Evolutionary conservation across 176 grass and related monocot genomes (phyloP).

Genomic region (maize (Zea mays)): DNA sequence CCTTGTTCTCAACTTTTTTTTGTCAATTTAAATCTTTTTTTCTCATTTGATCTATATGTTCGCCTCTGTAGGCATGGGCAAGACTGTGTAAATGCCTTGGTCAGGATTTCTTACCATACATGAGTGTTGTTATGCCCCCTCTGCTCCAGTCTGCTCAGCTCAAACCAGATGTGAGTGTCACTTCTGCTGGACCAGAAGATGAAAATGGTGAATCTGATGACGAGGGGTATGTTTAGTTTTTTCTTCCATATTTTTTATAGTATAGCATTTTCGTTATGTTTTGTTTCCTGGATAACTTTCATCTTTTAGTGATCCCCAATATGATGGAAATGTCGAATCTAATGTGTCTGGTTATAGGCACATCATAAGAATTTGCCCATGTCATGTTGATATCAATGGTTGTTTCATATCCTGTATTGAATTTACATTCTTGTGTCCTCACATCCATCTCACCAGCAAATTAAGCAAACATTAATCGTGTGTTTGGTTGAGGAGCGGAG

Average conservation of each 20-base stretch:
- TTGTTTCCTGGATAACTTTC: conserved; percentile 18
- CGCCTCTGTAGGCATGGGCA: conserved; percentile 63
- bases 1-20: not conserved
- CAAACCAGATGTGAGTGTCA: conserved; percentile 80
- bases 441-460: conserved; percentile 16
- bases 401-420: conserved; percentile 9
- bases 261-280: conserved; percentile 15
- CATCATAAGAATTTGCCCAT: conserved; percentile 10
- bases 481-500: no score
- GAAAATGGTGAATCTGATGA: conserved; percentile 75
- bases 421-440: not conserved
- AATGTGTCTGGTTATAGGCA: not conserved
- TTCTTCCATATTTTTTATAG: not conserved
- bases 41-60: conserved; percentile 28
- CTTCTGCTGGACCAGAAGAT: conserved; percentile 57
- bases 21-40: not conserved
- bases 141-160: conserved; percentile 85
- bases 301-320: not conserved
- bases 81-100: conserved; percentile 79
- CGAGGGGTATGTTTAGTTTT: conserved; percentile 53
- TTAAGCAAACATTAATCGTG: not conserved
- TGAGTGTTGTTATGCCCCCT: conserved; percentile 80
- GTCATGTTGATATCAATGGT: not conserved
- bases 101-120: conserved; percentile 88
- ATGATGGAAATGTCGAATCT: conserved; percentile 25